Percentiles rank a stretch among this genome's conserved stretches.
phyloP scores from a whole-genome alignment of 2,329 filamentous ascomycete species.

The Colletotrichum filicis region DNA sequence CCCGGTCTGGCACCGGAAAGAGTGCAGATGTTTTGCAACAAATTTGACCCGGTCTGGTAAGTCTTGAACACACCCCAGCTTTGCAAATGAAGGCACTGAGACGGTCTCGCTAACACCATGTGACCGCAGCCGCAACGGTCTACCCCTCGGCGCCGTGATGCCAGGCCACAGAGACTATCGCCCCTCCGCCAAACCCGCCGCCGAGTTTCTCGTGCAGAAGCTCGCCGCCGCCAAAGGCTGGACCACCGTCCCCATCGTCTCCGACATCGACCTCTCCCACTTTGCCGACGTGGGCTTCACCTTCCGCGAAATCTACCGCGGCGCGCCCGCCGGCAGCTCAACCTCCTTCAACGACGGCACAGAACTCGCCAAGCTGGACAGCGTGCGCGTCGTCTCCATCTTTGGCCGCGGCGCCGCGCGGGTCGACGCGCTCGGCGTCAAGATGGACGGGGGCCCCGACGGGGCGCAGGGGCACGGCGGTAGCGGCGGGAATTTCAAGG shows the following conservation, averaged over 20 bases:
- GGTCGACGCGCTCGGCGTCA: not conserved
- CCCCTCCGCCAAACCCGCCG: not conserved
- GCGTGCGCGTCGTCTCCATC: not conserved
- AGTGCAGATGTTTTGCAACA: not conserved
- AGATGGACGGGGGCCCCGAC: not conserved
- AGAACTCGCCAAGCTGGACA: not conserved
- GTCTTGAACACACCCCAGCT: not conserved
- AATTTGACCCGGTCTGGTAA: not conserved
- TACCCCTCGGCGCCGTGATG: not conserved
- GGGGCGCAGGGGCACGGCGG: not conserved
- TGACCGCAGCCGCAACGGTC: not conserved
- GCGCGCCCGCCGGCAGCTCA: not conserved
- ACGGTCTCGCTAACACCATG: not conserved
- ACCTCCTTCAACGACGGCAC: not conserved
- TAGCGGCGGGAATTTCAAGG: not conserved
- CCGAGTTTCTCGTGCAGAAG: not conserved
- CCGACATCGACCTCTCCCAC: not conserved
- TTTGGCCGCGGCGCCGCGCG: not conserved
- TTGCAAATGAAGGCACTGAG: accelerated
- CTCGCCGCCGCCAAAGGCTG: not conserved
- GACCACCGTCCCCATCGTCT: not conserved
- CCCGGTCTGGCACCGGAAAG: not conserved
- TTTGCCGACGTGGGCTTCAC: not conserved
- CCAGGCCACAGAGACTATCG: not conserved
- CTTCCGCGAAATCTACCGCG: not conserved